Evolutionary conservation across 148 eudicot genomes (phyloP).

Genomic region (Limonium bicolor): DNA sequence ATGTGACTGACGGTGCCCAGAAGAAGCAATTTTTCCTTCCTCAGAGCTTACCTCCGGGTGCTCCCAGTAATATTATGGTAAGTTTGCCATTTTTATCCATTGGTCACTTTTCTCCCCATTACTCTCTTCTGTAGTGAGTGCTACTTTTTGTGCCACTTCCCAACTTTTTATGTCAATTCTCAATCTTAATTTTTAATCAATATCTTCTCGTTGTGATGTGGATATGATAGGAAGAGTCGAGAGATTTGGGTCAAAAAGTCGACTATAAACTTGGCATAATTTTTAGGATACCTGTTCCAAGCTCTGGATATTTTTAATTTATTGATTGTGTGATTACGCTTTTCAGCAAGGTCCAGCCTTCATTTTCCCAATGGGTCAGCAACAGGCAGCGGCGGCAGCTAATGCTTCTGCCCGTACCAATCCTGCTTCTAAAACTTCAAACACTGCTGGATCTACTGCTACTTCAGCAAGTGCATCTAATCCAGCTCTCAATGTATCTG

Average conservation of each 20-base stretch:
- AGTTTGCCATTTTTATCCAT: not conserved
- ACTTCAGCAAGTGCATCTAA: slow-evolving; percentile 20
- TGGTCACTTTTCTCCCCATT: not conserved
- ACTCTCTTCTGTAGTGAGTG: not conserved
- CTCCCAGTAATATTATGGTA: slow-evolving; percentile 62
- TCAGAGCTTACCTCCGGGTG: slow-evolving; percentile 63
- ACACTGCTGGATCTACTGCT: slow-evolving; percentile 15
- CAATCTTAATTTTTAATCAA: no score
- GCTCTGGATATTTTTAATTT: not conserved
- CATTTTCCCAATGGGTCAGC: slow-evolving; percentile 88
- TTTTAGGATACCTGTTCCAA: no score
- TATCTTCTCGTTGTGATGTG: no score
- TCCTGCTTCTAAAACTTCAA: slow-evolving; percentile 20
- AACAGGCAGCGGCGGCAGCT: slow-evolving; percentile 43
- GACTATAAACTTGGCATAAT: no score
- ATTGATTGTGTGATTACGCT: not conserved
- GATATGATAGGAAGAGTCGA: no score
- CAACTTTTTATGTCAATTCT: no score
- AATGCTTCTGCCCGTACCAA: slow-evolving; percentile 35
- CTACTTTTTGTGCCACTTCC: no score
- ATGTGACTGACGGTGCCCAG: slow-evolving; percentile 39
- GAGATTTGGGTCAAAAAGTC: no score
- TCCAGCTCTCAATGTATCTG: slow-evolving; percentile 20
- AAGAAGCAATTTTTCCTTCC: slow-evolving; percentile 69
- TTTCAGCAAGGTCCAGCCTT: slow-evolving; percentile 70